Conservation (phyloP, 495 filamentous ascomycete species). For the Sabuloglossum arenarium region DNA sequence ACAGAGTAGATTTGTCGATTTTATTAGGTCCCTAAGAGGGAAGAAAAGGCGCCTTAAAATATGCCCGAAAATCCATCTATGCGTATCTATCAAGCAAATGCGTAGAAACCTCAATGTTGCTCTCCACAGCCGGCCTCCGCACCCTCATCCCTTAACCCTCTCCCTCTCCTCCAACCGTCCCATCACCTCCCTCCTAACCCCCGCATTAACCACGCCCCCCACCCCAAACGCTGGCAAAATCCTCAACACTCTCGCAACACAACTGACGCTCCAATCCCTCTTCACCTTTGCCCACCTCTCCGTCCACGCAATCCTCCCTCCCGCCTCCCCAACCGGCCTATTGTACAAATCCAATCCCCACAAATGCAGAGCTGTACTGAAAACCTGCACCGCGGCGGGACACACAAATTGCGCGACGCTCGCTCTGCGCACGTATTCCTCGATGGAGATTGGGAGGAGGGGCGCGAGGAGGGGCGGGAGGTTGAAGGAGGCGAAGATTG, state of each 20-base stretch:
- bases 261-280: constrained; percentile 59
- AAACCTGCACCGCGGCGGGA: constrained; percentile 60
- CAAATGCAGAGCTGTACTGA: constrained; percentile 74
- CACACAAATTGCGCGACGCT: constrained; percentile 61
- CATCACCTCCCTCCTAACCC: constrained; percentile 42
- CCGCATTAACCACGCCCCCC: constrained; percentile 72
- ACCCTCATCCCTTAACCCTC: not conserved
- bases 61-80: not conserved
- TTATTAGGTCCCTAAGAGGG: not conserved
- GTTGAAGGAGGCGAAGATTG: constrained; percentile 89
- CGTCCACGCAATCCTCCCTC: constrained; percentile 24
- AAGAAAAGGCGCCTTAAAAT: not conserved
- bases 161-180: constrained; percentile 21
- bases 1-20: not conserved
- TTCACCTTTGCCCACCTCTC: constrained; percentile 42
- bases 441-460: constrained; percentile 18
- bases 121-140: not conserved
- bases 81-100: not conserved
- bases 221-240: constrained; percentile 90
- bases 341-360: constrained; percentile 85
- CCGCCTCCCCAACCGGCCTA: too few relatives aligned
- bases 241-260: constrained; percentile 63
- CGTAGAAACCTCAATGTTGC: too few relatives aligned
- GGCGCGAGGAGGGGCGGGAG: constrained; percentile 61
- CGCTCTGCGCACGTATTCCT: constrained; percentile 25